Percentiles rank a stretch among this genome's conserved stretches.
Evolutionary conservation across 805 yeast genomes (phyloP).

Genomic region (Ogataea saltuana): DNA sequence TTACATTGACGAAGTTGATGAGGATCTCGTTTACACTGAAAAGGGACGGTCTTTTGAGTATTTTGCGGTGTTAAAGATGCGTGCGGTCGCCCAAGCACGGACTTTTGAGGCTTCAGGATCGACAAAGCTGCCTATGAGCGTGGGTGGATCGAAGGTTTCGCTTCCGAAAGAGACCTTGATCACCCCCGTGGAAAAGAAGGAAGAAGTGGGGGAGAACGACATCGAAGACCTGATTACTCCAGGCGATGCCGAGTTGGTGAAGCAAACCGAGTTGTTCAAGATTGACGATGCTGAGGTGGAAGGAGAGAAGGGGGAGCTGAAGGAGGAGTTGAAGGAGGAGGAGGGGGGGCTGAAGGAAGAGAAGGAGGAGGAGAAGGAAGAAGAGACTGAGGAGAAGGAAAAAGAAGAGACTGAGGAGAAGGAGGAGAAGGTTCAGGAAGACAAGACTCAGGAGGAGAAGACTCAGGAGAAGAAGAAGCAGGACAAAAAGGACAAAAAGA

Average conservation of each 20-base stretch:
- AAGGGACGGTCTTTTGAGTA: slow-evolving; percentile 54
- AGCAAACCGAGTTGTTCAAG: slow-evolving; percentile 5
- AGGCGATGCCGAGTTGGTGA: slow-evolving; percentile 7
- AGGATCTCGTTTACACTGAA: slow-evolving; percentile 48
- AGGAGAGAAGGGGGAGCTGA: background rate
- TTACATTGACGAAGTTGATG: slow-evolving; percentile 62
- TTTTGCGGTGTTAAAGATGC: slow-evolving; percentile 66
- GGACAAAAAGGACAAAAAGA: background rate
- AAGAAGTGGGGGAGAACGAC: background rate
- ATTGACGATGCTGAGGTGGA: slow-evolving; percentile 11
- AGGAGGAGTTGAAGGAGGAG: slow-evolving; percentile 3
- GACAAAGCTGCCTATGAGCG: slow-evolving; percentile 21
- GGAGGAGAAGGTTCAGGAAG: background rate
- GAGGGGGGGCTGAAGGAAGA: slow-evolving; percentile 12
- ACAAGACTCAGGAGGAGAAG: slow-evolving; percentile 3
- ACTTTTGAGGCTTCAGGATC: slow-evolving; percentile 12
- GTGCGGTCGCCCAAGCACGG: slow-evolving; percentile 46
- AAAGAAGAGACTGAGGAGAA: slow-evolving; percentile 13
- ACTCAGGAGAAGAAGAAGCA: slow-evolving; percentile 1
- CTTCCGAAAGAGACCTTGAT: slow-evolving; percentile 37
- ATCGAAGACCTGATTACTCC: slow-evolving; percentile 7
- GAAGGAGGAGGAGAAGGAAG: background rate
- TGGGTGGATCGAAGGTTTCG: slow-evolving; percentile 21
- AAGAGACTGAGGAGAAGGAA: slow-evolving; percentile 3
- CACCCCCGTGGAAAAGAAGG: slow-evolving; percentile 26